Base-by-base conservation (phyloP, 1,139 yeast genomes). In the Yamadazyma trypodendri region DNA sequence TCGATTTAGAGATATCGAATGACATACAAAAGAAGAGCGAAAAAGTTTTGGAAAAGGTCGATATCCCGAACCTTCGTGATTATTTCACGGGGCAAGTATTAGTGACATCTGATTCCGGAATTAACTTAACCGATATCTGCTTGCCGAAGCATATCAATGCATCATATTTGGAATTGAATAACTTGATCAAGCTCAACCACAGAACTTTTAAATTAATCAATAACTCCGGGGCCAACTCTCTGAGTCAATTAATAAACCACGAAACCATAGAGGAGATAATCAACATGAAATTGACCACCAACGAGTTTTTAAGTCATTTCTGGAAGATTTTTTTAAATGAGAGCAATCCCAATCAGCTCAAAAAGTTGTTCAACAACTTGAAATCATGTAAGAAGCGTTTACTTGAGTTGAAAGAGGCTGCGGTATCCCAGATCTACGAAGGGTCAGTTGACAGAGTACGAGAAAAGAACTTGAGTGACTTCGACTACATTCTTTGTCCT, bases 111-210 rank as follows among this genome's bases (percentile, higher is more conserved):
- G 41, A 32, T 6, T 44, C 51, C 3, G 59, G 59, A 0, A 48
- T 75, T 11, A 71, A 75, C 42, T 55, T 79, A 11, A 63, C 68
- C 1, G 70, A 68, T n/a, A 69, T 75, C 0, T 65, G 63, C 38
- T 45, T 40, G 37, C 43, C 58, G 16, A 54, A 62, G 50, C 44
- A 61, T 42, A 72, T 78, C 10, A 69, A 69, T 33, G 72, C 72
- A 24, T 69, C 84, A 0, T 65, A 75, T 7, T 56, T 52, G 29
- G 80, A 78, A 34, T 74, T 82, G 9, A 64, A 72, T 11, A 57
- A 56, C 4, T 65, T 81, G 18, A 76, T 81, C 13, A 75, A 75
- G 50, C 69, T 72, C 37, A 83, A 82, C 52, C 74, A 79, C 32
- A 75, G 60, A 36, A 47, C 56, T 2, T 60, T 45, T 38, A 58